A percentile compares a stretch with the other conserved stretches of the same genome.
These are phyloP conservation scores for Globisporangium okanoganense DNA, from an alignment of 352 stramenopile genomes.

Conservation along the genomic window DNA sequence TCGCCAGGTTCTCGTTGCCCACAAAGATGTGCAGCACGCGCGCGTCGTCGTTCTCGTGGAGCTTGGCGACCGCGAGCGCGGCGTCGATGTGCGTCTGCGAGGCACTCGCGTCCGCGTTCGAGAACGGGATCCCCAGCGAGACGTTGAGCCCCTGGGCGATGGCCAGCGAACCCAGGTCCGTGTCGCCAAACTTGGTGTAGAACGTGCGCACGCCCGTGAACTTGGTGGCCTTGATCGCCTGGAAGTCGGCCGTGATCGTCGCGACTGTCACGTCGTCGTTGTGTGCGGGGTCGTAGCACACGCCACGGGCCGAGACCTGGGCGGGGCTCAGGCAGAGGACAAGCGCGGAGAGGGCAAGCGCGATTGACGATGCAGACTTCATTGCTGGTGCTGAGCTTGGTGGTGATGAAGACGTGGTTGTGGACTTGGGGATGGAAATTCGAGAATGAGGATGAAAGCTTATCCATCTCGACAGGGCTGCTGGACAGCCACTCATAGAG, in stretches of 20 bases:
- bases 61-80: slow-evolving; percentile 23
- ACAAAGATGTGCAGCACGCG: slow-evolving; percentile 53
- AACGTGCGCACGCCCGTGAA: slow-evolving; percentile 50
- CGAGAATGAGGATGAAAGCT: slow-evolving; percentile 21
- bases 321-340: neutral
- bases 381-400: slow-evolving; percentile 14
- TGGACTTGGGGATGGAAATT: slow-evolving; percentile 23
- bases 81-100: slow-evolving; percentile 33
- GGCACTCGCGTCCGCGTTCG: slow-evolving; percentile 26
- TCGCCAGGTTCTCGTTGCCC: slow-evolving; percentile 55
- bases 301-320: slow-evolving; percentile 18
- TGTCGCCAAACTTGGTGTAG: slow-evolving; percentile 35
- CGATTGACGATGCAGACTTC: slow-evolving; percentile 27
- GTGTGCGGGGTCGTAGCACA: slow-evolving; percentile 51
- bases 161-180: slow-evolving; percentile 37
- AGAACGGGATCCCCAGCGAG: slow-evolving; percentile 40
- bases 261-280: slow-evolving; percentile 28
- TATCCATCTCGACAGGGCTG: neutral
- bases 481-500: neutral
- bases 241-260: slow-evolving; percentile 39
- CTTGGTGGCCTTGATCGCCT: slow-evolving; percentile 37
- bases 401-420: neutral
- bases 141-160: slow-evolving; percentile 44
- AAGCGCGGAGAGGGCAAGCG: slow-evolving; percentile 9
- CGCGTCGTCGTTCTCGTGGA: slow-evolving; percentile 25